Evolutionary conservation across 805 yeast genomes (phyloP).

Genomic region (Kodamaea laetipori): DNA sequence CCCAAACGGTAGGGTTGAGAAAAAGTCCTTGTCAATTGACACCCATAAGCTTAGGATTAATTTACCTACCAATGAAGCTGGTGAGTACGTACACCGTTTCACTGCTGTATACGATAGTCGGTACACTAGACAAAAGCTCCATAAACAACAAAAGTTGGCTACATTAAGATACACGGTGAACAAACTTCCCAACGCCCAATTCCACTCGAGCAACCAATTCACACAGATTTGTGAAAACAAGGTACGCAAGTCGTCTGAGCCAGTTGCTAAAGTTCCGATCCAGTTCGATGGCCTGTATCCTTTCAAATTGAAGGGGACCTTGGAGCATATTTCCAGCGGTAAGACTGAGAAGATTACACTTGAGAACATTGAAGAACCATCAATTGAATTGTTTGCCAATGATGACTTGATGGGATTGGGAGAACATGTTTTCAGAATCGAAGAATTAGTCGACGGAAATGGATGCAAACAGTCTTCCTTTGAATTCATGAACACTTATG

Average conservation of each 20-base stretch:
- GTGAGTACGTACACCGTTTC: constrained; percentile 63
- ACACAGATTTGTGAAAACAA: constrained; percentile 49
- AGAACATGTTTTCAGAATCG: constrained; percentile 60
- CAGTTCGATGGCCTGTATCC: constrained; percentile 63
- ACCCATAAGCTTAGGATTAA: constrained; percentile 32
- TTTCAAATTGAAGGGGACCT: constrained; percentile 54
- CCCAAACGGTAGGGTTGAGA: constrained; percentile 55
- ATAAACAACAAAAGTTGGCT: constrained; percentile 15
- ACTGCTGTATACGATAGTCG: constrained; percentile 64
- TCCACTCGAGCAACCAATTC: constrained; percentile 48
- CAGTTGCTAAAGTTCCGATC: constrained; percentile 49
- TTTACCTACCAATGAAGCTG: constrained; percentile 48
- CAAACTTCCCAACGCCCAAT: constrained; percentile 60
- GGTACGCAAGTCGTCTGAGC: constrained; percentile 21
- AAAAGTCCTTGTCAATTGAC: constrained; percentile 35
- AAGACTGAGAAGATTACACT: constrained; percentile 49
- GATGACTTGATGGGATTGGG: constrained; percentile 62
- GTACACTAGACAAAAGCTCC: constrained; percentile 47
- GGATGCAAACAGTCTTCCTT: constrained; percentile 62
- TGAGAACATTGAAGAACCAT: constrained; percentile 39
- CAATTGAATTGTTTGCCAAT: constrained; percentile 30
- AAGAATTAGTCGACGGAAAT: constrained; percentile 61
- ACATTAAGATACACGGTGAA: constrained; percentile 47
- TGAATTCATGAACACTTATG: constrained; percentile 39
- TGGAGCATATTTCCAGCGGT: constrained; percentile 63